Base-by-base conservation (phyloP, 2,329 filamentous ascomycete species). In the Elsinoe arachidis region DNA sequence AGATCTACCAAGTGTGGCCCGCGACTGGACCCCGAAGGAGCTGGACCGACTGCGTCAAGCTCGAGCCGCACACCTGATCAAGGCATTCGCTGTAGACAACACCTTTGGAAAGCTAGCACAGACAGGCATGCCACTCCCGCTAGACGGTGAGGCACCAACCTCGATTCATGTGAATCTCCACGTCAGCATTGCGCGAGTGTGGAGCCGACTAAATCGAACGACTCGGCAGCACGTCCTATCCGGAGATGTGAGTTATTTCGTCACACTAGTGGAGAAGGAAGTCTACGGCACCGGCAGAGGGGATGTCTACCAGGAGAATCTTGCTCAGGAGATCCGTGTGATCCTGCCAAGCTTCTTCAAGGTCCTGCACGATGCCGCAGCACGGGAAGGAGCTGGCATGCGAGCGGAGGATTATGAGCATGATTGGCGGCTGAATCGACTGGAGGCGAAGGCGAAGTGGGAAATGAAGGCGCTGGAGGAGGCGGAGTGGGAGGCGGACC, bases 381-480 rank as follows among this genome's bases (percentile, higher is more conserved):
- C 12, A 12, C 15, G 12, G 5, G 17, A 23, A 23, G 15, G 19
- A 14, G 15, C 26, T 14, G 46, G 30, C 5, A 19, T 2, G 5
- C 9, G 9, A 2, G 26, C 34, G 23, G 46, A 51, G 30, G 46
- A 34, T 2, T 51, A 9, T 51, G 26, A 17, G 46, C 46, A 51
- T 10, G 26, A 34, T 17, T 51, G 26, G 26, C 26, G 34, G 26
- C 14, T n/a, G 23, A 51, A 35, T 26, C 14, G 17, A 17, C 33
- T 51, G 46, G 46, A 51, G 26, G 15, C 10, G 17, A 51, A 51
- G 46, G 46, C 46, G 15, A 51, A 35, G 26, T 51, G 46, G 46
- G 46, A 51, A 14, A 34, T 35, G 26, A 19, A 11, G 46, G 12
- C 10, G 1, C 26, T 43, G 10, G 12, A 23, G 10, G 26, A 30